These are phyloP conservation scores for Apium graveolens DNA, from an alignment of 129 eudicot species.

Conservation along the genomic window DNA sequence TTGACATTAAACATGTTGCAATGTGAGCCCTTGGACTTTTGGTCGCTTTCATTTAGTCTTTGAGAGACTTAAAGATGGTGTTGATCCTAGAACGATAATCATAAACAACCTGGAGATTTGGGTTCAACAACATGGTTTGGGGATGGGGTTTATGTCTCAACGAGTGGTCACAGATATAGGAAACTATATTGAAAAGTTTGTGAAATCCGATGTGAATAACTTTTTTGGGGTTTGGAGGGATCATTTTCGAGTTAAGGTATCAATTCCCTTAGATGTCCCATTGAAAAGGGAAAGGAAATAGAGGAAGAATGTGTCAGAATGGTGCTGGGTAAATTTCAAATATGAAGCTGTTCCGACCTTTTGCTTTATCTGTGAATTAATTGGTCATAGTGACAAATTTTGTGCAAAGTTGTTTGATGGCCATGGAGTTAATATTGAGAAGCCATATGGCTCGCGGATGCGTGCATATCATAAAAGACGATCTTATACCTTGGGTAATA, in stretches of 20 bases:
- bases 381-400: no score
- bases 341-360: neutral
- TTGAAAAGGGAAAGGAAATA: neutral
- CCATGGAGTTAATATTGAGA: no score
- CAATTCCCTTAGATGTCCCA: neutral
- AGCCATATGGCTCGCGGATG: no score
- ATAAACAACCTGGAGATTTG: neutral
- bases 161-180: neutral
- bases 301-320: neutral
- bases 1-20: neutral
- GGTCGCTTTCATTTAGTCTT: no score
- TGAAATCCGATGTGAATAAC: neutral
- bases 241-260: neutral
- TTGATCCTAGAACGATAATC: neutral
- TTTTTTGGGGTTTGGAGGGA: neutral
- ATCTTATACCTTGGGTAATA: no score
- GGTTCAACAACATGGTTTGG: neutral
- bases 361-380: no score
- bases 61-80: neutral
- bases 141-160: neutral
- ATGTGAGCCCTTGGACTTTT: neutral
- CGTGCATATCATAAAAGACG: no score
- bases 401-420: no score
- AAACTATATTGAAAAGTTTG: neutral
- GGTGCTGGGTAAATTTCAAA: neutral